Evolutionary conservation across 768 basidiomycete species (phyloP).

Genomic region (Russula compacta): DNA sequence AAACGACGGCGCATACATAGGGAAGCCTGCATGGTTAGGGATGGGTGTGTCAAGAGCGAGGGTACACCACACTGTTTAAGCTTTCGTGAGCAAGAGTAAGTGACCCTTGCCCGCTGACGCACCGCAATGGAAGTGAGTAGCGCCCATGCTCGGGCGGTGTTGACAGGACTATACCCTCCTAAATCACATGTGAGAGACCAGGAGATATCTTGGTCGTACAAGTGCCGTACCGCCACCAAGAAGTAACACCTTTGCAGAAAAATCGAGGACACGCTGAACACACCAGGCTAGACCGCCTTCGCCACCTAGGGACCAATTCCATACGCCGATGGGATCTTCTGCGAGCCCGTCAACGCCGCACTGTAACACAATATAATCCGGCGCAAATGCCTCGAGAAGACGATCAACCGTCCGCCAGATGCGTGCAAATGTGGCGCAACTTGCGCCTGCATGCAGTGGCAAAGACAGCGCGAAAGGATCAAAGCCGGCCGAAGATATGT

Average conservation of each 20-base stretch:
- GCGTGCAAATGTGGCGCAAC: slow-evolving; percentile 46
- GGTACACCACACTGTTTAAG: slow-evolving; percentile 41
- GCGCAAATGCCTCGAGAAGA: slow-evolving; percentile 51
- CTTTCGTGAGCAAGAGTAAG: not conserved
- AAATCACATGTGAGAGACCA: not conserved
- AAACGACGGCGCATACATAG: slow-evolving; percentile 71
- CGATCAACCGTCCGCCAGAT: slow-evolving; percentile 58
- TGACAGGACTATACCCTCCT: slow-evolving; percentile 81
- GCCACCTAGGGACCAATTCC: slow-evolving; percentile 58
- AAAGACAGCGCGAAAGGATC: slow-evolving; percentile 72
- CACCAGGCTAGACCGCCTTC: slow-evolving; percentile 63
- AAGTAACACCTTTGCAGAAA: slow-evolving; percentile 56
- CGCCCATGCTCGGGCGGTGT: slow-evolving; percentile 82
- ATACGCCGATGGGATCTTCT: slow-evolving; percentile 68
- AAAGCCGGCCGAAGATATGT: slow-evolving; percentile 29
- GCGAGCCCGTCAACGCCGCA: slow-evolving; percentile 84
- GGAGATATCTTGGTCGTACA: not conserved
- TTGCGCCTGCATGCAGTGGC: slow-evolving; percentile 68
- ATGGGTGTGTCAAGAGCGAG: slow-evolving; percentile 54
- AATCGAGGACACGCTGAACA: slow-evolving; percentile 38
- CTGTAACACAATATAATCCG: slow-evolving; percentile 75
- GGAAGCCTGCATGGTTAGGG: slow-evolving; percentile 69
- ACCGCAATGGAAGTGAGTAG: slow-evolving; percentile 72
- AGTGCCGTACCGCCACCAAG: slow-evolving; percentile 59
- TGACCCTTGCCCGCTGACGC: slow-evolving; percentile 24